Evolutionary conservation across 768 basidiomycete species (phyloP), one percentile per base, ranked within the genome.

Genomic region (Leucosporidium creatinivorum): DNA sequence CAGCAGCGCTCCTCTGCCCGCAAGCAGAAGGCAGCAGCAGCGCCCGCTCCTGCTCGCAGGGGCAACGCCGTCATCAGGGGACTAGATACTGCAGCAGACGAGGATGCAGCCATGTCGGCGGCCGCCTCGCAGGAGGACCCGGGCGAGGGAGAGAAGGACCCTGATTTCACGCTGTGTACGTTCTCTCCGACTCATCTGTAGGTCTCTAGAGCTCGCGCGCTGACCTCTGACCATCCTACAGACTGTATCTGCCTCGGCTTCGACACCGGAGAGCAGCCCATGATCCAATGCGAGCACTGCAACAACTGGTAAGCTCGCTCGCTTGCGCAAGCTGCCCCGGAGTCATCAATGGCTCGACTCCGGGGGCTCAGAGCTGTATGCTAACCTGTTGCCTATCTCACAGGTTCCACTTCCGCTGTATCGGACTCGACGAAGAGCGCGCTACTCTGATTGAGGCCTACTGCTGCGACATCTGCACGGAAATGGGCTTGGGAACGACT

Each of bases 351-450:
- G 21, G 30, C 19, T 23, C 31, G 28, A 36, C 30, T 57, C 30
- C 15, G 15, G 4, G 31, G 5, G 15, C 15, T 36, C 19, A n/a
- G 39, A 21, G 25, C 5, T 47, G 36, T 39, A 59, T 1, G n/a
- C 36, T 55, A 25, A 21, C 36, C 26, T 44, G 30, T 23, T 25
- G 15, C 58, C 17, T 5, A 19, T 49, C 13, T n/a, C 31, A 15
- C 61, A 92, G 90, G 90, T 90, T 85, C 78, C 90, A 92, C 77
- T 91, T 91, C 73, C 78, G 79, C n/a, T 92, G 90, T 78, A 82
- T 91, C 15, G 79, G 83, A 66, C 77, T 91, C 58, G 81, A 77
- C 65, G 83, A 84, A 71, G 79, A 81, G 60, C 82, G 86, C 71
- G 89, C 89, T 13, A 86, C 86, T 74, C 86, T 89, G 76, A 87